phyloP scores from a whole-genome alignment of 1,139 yeast genomes.

The Hemisphaericaspora subhashii region DNA sequence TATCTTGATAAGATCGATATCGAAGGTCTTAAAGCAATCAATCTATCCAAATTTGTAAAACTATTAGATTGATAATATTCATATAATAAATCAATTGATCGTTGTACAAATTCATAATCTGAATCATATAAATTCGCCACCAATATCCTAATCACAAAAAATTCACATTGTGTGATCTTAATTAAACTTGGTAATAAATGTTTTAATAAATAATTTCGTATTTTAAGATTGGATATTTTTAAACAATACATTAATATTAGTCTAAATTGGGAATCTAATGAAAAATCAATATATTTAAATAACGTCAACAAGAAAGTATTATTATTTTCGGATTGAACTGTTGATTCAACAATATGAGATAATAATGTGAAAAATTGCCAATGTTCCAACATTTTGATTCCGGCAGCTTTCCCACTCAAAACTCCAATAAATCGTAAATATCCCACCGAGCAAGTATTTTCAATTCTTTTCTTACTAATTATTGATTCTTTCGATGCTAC shows the following conservation, averaged over 20 bases:
- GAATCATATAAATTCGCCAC: slow-evolving; percentile 73
- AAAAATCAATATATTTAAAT: slow-evolving; percentile 61
- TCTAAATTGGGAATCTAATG: slow-evolving; percentile 65
- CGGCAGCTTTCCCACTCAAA: slow-evolving; percentile 57
- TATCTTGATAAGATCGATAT: slow-evolving; percentile 26
- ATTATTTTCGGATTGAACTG: slow-evolving; percentile 25
- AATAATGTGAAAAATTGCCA: slow-evolving; percentile 86
- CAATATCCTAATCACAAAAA: slow-evolving; percentile 48
- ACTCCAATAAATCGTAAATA: slow-evolving; percentile 79
- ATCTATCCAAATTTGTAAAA: slow-evolving; percentile 20
- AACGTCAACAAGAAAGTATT: slow-evolving; percentile 61
- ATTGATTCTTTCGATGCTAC: slow-evolving; percentile 73
- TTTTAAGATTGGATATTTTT: slow-evolving; percentile 51
- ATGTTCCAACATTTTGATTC: slow-evolving; percentile 67
- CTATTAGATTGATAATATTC: slow-evolving; percentile 16
- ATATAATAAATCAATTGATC: slow-evolving; percentile 50
- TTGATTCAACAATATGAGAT: slow-evolving; percentile 64
- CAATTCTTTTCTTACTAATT: slow-evolving; percentile 59
- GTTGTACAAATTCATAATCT: slow-evolving; percentile 53
- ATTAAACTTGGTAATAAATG: slow-evolving; percentile 47
- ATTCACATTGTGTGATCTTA: slow-evolving; percentile 32
- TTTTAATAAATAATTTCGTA: slow-evolving; percentile 59
- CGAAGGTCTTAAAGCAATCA: slow-evolving; percentile 35
- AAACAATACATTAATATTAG: slow-evolving; percentile 66
- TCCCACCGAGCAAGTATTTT: slow-evolving; percentile 68